phyloP scores from a whole-genome alignment of 495 filamentous ascomycete species.

The Bombardia bombarda region DNA sequence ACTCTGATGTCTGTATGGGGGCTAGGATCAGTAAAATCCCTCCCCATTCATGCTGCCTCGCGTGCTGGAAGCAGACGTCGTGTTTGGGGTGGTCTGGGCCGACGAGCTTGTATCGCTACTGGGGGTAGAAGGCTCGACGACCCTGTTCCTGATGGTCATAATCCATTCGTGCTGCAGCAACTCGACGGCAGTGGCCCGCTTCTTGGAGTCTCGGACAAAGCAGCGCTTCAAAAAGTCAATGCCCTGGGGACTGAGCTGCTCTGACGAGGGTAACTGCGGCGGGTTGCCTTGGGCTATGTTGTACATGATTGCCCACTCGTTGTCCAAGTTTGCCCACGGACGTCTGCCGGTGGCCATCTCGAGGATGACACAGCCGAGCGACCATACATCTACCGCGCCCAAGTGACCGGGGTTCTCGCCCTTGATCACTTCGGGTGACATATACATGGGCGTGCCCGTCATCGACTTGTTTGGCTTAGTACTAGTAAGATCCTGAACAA shows the following conservation, averaged over 20 bases:
- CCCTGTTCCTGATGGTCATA: slow-evolving; percentile 47
- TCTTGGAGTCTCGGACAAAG: slow-evolving; percentile 78
- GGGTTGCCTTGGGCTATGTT: slow-evolving; percentile 96
- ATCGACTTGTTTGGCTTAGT: slow-evolving; percentile 79
- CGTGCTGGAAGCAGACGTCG: slow-evolving; percentile 6
- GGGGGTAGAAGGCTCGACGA: slow-evolving; percentile 47
- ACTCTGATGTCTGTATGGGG: no score
- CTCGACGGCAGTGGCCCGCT: slow-evolving; percentile 75
- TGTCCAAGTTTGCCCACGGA: slow-evolving; percentile 95
- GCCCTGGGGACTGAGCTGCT: slow-evolving; percentile 76
- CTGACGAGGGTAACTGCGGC: slow-evolving; percentile 68
- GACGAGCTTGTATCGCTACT: slow-evolving; percentile 39
- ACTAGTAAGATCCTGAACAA: slow-evolving; percentile 51
- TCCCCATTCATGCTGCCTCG: slow-evolving; percentile 4
- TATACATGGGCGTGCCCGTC: slow-evolving; percentile 99
- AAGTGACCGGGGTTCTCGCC: slow-evolving; percentile 65
- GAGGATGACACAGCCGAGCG: slow-evolving; percentile 89
- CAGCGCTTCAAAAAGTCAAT: slow-evolving; percentile 84
- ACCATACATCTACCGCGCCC: slow-evolving; percentile 96
- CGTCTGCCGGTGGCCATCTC: slow-evolving; percentile 96
- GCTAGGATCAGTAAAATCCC: slow-evolving; percentile 5
- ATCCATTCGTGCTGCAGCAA: slow-evolving; percentile 97
- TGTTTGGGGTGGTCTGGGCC: slow-evolving; percentile 28
- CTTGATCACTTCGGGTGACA: slow-evolving; percentile 98
- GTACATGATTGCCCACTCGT: slow-evolving; percentile 99